These are phyloP conservation scores for Solanum rostratum DNA, from an alignment of 257 asterid species.

Conservation along the genomic window DNA sequence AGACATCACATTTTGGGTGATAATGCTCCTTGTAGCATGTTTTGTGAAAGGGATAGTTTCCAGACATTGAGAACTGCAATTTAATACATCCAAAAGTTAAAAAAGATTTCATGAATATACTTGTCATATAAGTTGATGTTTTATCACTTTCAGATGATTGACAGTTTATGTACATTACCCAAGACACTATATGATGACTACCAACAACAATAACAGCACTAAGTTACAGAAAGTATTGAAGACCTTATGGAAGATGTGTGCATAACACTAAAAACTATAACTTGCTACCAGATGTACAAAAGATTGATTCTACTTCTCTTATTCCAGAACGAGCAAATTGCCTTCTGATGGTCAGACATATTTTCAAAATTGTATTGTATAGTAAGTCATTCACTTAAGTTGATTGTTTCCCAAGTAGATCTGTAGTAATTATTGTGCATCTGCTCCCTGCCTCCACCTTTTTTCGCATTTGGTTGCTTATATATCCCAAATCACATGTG, in stretches of 20 bases:
- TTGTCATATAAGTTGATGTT: neutral
- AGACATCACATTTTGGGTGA: constrained; percentile 90
- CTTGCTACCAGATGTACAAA: neutral
- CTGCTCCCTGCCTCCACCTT: neutral
- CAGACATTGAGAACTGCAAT: constrained; percentile 78
- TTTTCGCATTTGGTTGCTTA: neutral
- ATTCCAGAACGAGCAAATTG: neutral
- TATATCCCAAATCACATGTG: neutral
- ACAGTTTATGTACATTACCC: neutral
- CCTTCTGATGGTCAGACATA: neutral
- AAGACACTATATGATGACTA: neutral
- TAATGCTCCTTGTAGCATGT: constrained; percentile 87
- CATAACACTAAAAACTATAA: neutral
- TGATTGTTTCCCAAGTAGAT: neutral
- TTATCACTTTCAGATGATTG: neutral
- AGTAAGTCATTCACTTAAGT: neutral
- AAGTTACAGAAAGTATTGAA: neutral
- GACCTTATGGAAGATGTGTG: neutral
- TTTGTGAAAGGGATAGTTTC: constrained; percentile 71
- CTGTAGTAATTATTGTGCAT: neutral
- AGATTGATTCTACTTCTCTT: neutral
- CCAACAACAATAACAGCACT: neutral
- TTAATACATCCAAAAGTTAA: constrained; percentile 6
- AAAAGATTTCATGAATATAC: neutral
- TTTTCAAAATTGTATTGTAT: neutral